A percentile compares a stretch with the other conserved stretches of the same genome.
Evolutionary conservation across 1,284 basidiomycete species (phyloP).

Genomic region (Cryptococcus sp.): DNA sequence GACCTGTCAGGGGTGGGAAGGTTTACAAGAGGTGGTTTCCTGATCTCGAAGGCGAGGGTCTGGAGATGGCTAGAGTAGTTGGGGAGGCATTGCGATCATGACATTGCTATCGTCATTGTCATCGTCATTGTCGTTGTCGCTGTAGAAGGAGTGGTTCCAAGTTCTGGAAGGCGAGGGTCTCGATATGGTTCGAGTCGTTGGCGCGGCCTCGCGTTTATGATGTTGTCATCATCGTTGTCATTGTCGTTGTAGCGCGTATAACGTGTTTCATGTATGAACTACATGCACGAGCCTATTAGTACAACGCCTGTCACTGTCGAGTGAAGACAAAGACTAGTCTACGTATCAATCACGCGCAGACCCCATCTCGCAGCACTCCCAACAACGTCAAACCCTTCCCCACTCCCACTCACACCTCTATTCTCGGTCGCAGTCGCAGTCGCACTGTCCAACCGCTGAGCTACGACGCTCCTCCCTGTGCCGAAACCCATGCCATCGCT

Average conservation of each 20-base stretch:
- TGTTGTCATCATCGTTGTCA: too few relatives aligned
- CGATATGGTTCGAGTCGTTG: too few relatives aligned
- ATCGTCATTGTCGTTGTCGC: too few relatives aligned
- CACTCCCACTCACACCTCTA: background rate
- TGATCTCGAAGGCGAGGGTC: slow-evolving; percentile 14
- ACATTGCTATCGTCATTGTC: too few relatives aligned
- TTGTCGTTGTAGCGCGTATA: too few relatives aligned
- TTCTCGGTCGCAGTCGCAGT: background rate
- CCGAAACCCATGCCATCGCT: slow-evolving; percentile 32
- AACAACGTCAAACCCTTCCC: background rate
- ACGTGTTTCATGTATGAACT: too few relatives aligned
- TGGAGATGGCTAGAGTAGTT: too few relatives aligned
- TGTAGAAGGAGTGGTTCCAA: slow-evolving; percentile 23
- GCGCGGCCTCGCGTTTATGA: too few relatives aligned
- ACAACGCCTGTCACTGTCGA: too few relatives aligned
- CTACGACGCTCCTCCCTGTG: slow-evolving; percentile 30
- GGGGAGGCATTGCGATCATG: too few relatives aligned
- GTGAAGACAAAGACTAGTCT: background rate
- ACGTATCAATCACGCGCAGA: background rate
- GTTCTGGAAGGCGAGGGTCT: slow-evolving; percentile 15
- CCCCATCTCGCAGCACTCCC: background rate
- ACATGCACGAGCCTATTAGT: too few relatives aligned
- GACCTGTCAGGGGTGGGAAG: slow-evolving; percentile 32
- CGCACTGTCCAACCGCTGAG: slow-evolving; percentile 8
- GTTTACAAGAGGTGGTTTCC: slow-evolving; percentile 24